Percentiles rank a stretch among this genome's conserved stretches.
These are phyloP conservation scores for Aspergillus japonicus DNA, from an alignment of 2,329 filamentous ascomycete genomes.

Conservation along the genomic window DNA sequence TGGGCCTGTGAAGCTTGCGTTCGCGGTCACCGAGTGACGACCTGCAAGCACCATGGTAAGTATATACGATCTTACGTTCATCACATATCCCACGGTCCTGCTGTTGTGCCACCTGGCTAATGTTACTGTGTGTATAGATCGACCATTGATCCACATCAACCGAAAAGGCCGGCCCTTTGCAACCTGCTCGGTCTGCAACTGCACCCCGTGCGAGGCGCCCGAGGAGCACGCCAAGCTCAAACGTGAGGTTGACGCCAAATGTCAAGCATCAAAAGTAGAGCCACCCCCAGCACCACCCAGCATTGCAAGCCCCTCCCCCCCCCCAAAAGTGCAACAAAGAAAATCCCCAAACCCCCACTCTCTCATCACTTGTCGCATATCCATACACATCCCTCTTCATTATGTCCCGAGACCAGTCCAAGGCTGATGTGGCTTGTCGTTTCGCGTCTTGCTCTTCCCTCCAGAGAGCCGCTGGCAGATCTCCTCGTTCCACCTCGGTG, in stretches of 20 bases:
- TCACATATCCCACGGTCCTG: too few species aligned
- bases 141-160: conserved; percentile 88
- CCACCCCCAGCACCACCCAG: conserved; percentile 1
- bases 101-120: neutral
- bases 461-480: conserved; percentile 17
- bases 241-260: conserved; percentile 30
- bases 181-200: conserved; percentile 84
- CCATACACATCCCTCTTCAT: neutral
- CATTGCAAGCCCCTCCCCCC: neutral
- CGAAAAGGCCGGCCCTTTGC: conserved; percentile 95
- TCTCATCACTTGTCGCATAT: neutral
- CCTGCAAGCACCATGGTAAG: conserved; percentile 86
- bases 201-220: conserved; percentile 86
- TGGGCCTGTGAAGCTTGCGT: conserved; percentile 96
- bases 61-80: neutral
- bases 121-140: conserved; percentile 58
- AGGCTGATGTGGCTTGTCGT: conserved; percentile 17
- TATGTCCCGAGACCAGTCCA: conserved; percentile 8
- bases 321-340: too few species aligned
- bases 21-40: conserved; percentile 93
- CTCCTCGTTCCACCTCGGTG: conserved; percentile 12
- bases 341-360: neutral
- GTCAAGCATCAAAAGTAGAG: conserved; percentile 14
- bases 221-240: conserved; percentile 73
- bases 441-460: conserved; percentile 6